Percentiles rank a stretch among this genome's conserved stretches.
These are phyloP conservation scores for Rhodotorula babjevae DNA, from an alignment of 768 basidiomycete genomes.

Conservation along the genomic window DNA sequence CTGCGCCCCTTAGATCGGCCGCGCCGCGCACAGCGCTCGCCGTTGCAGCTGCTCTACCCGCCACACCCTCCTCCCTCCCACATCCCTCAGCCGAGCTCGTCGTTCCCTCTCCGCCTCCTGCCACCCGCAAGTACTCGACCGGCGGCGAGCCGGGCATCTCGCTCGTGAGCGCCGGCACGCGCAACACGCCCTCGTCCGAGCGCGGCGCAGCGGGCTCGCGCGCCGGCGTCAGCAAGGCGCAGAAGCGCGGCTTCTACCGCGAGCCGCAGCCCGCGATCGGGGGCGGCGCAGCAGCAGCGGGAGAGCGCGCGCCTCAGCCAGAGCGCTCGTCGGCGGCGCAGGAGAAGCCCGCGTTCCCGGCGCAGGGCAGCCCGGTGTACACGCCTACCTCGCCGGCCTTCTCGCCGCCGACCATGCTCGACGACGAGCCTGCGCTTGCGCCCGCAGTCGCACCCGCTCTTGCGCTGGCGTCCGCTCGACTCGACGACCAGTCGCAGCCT, in stretches of 20 bases:
- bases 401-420: not conserved
- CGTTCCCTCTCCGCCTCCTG: not conserved
- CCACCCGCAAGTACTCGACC: not conserved
- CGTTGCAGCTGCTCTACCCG: too few relatives aligned
- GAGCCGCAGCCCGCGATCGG: not conserved
- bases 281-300: too few relatives aligned
- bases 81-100: not conserved
- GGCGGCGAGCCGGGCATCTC: constrained; percentile 24
- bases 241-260: not conserved
- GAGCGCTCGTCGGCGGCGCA: too few relatives aligned
- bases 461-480: rapidly evolving
- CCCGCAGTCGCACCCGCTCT: too few relatives aligned
- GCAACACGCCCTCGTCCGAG: not conserved
- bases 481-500: not conserved
- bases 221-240: not conserved
- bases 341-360: too few relatives aligned
- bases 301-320: too few relatives aligned
- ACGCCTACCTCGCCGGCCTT: not conserved
- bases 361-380: not conserved
- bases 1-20: too few relatives aligned
- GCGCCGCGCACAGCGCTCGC: too few relatives aligned
- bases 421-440: too few relatives aligned
- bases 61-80: not conserved
- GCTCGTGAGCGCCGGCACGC: constrained; percentile 10
- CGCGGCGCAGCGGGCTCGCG: not conserved